Percentiles rank a stretch among this genome's conserved stretches.
phyloP scores from a whole-genome alignment of 495 filamentous ascomycete genomes.

The Saxophila tyrrhenica region DNA sequence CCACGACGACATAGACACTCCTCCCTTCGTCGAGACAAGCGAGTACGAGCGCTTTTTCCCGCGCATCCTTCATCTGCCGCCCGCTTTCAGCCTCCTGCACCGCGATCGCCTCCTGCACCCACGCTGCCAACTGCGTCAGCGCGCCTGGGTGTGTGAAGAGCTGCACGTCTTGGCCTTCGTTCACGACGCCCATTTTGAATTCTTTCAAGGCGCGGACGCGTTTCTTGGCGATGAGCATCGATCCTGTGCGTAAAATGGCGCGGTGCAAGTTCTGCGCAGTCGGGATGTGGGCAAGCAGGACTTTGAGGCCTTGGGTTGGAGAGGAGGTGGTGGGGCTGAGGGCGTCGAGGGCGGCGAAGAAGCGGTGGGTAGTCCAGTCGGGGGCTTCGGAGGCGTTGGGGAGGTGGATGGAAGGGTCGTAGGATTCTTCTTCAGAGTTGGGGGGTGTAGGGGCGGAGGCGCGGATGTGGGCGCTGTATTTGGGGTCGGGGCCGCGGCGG shows the following conservation, averaged over 20 bases:
- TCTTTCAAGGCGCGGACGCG: slow-evolving; percentile 85
- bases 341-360: slow-evolving; percentile 92
- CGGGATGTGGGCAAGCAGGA: slow-evolving; percentile 64
- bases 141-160: slow-evolving; percentile 88
- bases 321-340: slow-evolving; percentile 44
- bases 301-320: slow-evolving; percentile 55
- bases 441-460: slow-evolving; percentile 14
- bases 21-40: slow-evolving; percentile 79
- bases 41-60: slow-evolving; percentile 66
- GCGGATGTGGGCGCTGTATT: slow-evolving; percentile 10
- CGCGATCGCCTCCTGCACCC: slow-evolving; percentile 85
- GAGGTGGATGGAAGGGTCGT: neutral
- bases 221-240: slow-evolving; percentile 77
- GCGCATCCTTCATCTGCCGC: slow-evolving; percentile 25
- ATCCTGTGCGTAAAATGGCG: slow-evolving; percentile 88
- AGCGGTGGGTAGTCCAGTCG: slow-evolving; percentile 59
- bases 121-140: slow-evolving; percentile 81
- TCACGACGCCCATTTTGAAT: slow-evolving; percentile 91
- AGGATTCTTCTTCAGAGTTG: slow-evolving; percentile 25
- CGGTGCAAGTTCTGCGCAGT: slow-evolving; percentile 80
- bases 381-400: slow-evolving; percentile 31
- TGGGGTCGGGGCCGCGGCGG: neutral
- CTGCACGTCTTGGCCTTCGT: slow-evolving; percentile 79
- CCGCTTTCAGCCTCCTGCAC: slow-evolving; percentile 79
- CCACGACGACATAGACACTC: slow-evolving; percentile 83